Evolutionary conservation across 192 early-diverging fungal species (phyloP).

Genomic region (Podila epigama): DNA sequence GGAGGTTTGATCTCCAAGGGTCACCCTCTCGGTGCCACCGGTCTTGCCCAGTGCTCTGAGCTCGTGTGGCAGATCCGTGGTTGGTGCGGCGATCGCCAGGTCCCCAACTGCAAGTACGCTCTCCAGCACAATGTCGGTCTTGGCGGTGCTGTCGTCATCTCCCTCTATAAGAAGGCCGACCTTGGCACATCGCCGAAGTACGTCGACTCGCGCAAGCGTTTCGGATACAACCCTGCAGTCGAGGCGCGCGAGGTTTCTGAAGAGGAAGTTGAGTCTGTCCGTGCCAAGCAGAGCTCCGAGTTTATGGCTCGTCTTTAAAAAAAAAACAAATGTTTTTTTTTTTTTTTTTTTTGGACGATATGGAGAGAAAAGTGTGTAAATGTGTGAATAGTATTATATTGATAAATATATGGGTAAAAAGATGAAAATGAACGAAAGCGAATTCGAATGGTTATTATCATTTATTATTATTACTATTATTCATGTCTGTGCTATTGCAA

Average conservation of each 20-base stretch:
- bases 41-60: slow-evolving; percentile 77
- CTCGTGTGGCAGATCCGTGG: slow-evolving; percentile 68
- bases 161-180: slow-evolving; percentile 64
- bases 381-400: too few relatives aligned
- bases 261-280: slow-evolving; percentile 61
- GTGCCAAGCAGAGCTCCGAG: slow-evolving; percentile 51
- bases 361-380: too few relatives aligned
- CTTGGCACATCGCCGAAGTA: slow-evolving; percentile 30
- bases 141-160: slow-evolving; percentile 75
- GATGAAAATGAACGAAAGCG: too few relatives aligned
- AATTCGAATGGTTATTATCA: too few relatives aligned
- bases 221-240: slow-evolving; percentile 66
- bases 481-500: too few relatives aligned
- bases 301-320: slow-evolving; percentile 50
- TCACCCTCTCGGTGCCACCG: slow-evolving; percentile 79
- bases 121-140: slow-evolving; percentile 81
- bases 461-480: too few relatives aligned
- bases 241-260: slow-evolving; percentile 67
- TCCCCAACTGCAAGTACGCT: slow-evolving; percentile 66
- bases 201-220: slow-evolving; percentile 46
- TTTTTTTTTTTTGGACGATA: too few relatives aligned
- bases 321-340: neutral
- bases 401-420: too few relatives aligned
- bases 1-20: slow-evolving; percentile 82
- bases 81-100: slow-evolving; percentile 74